Conservation (phyloP, 2,329 filamentous ascomycete genomes). For the Apiospora saccharicola region DNA sequence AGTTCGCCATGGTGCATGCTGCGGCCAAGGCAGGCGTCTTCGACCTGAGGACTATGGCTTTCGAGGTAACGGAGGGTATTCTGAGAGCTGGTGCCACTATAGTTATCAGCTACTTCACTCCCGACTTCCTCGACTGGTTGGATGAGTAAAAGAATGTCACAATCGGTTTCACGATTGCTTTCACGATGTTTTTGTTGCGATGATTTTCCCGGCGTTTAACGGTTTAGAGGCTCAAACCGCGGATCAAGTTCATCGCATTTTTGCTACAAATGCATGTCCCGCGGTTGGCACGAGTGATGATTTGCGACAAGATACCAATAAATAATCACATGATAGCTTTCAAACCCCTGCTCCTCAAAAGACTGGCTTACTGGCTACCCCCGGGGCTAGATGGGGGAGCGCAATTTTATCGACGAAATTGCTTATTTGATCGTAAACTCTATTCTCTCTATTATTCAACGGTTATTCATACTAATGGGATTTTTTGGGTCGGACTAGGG, state of each 20-base stretch:
- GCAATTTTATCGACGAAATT: background rate
- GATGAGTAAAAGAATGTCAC: slow-evolving; percentile 51
- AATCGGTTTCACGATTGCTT: background rate
- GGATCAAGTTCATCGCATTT: slow-evolving; percentile 4
- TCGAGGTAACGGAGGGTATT: slow-evolving; percentile 94
- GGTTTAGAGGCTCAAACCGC: background rate
- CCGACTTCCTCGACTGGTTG: slow-evolving; percentile 76
- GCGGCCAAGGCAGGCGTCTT: slow-evolving; percentile 96
- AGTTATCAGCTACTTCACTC: slow-evolving; percentile 92
- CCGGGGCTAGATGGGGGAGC: background rate
- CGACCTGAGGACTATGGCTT: slow-evolving; percentile 91
- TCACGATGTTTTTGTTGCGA: slow-evolving; percentile 5
- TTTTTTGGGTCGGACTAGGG: background rate
- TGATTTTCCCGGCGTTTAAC: slow-evolving; percentile 9
- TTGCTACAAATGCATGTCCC: background rate
- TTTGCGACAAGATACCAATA: slow-evolving; percentile 19
- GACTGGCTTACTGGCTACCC: background rate
- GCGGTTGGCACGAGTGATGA: slow-evolving; percentile 17
- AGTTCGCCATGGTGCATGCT: slow-evolving; percentile 98
- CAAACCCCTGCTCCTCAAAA: background rate
- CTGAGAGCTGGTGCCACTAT: slow-evolving; percentile 92
- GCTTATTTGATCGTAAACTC: background rate
- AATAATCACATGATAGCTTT: slow-evolving; percentile 11
- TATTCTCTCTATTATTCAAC: background rate
- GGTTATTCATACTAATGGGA: background rate